Evolutionary conservation across 176 grass and related monocot genomes (phyloP), one percentile per base, ranked within the genome.

Genomic region (Olyra latifolia): DNA sequence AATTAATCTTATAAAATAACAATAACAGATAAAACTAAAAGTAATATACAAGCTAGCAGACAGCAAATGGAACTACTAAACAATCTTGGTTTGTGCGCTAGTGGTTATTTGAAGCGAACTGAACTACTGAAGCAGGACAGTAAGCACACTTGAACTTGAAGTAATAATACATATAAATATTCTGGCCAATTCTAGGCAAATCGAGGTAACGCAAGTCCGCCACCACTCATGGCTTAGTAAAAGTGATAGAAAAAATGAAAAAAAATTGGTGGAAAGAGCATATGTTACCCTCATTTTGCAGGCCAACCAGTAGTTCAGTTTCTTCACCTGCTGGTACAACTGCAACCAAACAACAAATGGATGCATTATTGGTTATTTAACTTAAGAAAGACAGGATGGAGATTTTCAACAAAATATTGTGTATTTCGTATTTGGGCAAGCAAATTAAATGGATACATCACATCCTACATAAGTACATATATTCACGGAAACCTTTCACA

Each of bases 241-340:
- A 40, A 56, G 15, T 48, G 80, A 7, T 20, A 46, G 1, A 59
- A 35, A 72, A 46, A 59, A 15, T 19, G 9, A 28, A 78, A 61
- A 6, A 24, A 28, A 71, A 61, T 23, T 17, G 30, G 38, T 69
- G 4, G 28, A 76, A 41, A 32, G 11, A 45, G 50, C 11, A 76
- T 66, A 52, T 60, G 3, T 75, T 88, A 95, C 96, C 96, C 29
- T 93, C 90, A 79, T 99, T 99, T 67, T 99, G 96, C 78, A 99
- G 80, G 53, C 96, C 96, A 74, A 95, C 96, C 35, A 99, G 87
- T 49, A 99, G 68, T 69, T 93, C 88, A 81, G 88, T 93, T 78
- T 91, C 90, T 89, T 99, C 96, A 62, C 96, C 96, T 41, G 96
- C 86, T 78, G 75, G 78, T 43, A 99, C 92, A 83, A 93, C 92